phyloP scores from a whole-genome alignment of 306 rosid genomes.

The Purshia tridentata region DNA sequence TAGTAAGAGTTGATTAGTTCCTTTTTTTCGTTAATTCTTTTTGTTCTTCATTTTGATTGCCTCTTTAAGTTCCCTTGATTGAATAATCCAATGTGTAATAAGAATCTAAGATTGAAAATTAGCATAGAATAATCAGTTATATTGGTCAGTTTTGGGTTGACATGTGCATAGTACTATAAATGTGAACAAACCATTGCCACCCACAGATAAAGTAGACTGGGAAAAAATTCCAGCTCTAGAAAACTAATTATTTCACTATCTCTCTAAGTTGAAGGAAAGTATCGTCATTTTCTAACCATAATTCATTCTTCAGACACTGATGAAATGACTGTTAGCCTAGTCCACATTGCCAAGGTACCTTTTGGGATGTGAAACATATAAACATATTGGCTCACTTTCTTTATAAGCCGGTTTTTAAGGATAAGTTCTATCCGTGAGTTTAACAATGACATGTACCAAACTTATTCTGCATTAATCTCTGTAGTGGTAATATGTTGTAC shows the following conservation, averaged over 20 bases:
- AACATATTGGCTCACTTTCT: background rate
- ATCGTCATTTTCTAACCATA: background rate
- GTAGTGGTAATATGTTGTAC: background rate
- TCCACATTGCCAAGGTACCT: background rate
- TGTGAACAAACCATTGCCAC: too few relatives aligned
- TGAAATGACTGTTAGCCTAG: background rate
- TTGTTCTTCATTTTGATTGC: background rate
- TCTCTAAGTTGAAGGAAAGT: background rate
- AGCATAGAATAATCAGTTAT: background rate
- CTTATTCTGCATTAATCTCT: background rate
- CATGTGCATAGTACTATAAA: too few relatives aligned
- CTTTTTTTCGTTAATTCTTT: background rate
- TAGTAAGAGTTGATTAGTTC: slow-evolving; percentile 45
- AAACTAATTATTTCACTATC: too few relatives aligned
- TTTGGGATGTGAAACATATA: background rate
- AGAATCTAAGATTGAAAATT: background rate
- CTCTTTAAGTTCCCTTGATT: background rate
- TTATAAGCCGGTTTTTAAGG: background rate
- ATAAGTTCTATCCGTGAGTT: background rate
- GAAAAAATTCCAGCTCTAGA: too few relatives aligned
- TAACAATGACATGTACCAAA: background rate
- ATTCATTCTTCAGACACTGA: background rate
- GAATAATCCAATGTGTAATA: background rate
- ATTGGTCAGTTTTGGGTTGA: too few relatives aligned
- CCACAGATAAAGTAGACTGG: too few relatives aligned